Base-by-base conservation (phyloP, 1,284 basidiomycete genomes). In the Cutaneotrichosporon sp. region DNA sequence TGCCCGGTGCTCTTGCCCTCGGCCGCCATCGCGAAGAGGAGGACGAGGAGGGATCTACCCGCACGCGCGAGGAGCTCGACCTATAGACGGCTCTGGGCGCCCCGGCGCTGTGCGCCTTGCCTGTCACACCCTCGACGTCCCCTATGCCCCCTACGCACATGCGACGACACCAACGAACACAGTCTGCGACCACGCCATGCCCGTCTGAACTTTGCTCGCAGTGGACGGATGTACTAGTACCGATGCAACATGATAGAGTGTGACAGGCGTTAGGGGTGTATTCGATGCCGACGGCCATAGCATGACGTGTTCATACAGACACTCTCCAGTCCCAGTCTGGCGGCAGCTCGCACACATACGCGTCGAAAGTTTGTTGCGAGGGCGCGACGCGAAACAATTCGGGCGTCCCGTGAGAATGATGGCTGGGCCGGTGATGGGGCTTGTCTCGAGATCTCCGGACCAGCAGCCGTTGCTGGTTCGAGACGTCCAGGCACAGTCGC, bases 1-100 rank as follows among this genome's bases (percentile, higher is more conserved):
- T 59, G 4, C 54, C 54, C 5, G 58, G 58, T 26, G 46, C 58
- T 12, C 30, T 52, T 13, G 54, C 51, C 15, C 46, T 62, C 8
- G 60, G 64, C 12, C 50, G 63, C 18, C 49, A 66, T 18, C 62
- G 60, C 35, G 67, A 66, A 48, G 69, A 68, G 56, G 65, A 66
- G 37, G 68, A 70, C 52, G 63, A 65, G 23, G 65, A 64, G 41
- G 38, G 44, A 4, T n/a, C n/a, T 10, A 47, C 52, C 18, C 55
- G 61, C 20, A 57, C 40, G 18, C 54, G 48, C 50, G 62, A 54
- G 50, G 57, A 51, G 51, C 49, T 56, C 23, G 55, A 53, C 22
- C 37, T 54, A 13, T 57, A 46, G 33, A 30, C 26, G 26, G 26
- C 26, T n/a, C n/a, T n/a, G n/a, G n/a, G n/a, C 18, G 33, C 10